Evolutionary conservation across 805 yeast species (phyloP), one percentile per base, ranked within the genome.

Genomic region (Schizosaccharomyces octosporus): DNA sequence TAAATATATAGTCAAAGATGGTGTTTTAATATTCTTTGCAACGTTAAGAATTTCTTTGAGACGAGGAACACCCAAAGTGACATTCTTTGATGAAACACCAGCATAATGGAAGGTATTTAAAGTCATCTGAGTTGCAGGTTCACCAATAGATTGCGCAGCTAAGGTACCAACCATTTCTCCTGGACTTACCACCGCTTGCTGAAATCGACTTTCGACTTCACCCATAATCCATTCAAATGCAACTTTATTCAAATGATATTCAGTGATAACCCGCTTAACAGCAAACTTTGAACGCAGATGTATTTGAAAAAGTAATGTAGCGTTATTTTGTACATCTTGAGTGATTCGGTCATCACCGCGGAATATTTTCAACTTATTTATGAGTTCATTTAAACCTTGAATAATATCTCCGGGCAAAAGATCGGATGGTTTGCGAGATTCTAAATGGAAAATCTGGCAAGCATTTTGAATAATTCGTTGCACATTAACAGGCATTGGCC

Each of bases 151-250:
- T 76, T 89, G 97, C 1, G 97, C 96, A 61, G 97, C 97, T 69
- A 89, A 80, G 61, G 89, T 95, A 77, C 97, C 97, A 63, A 89
- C 97, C 96, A 89, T 89, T 72, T 89, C 97, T 78, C 97, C 97
- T 3, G 97, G 95, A 65, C 89, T 90, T 57, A 88, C 96, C 71
- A 86, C 77, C 7, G 96, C 82, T 72, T 84, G 85, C 66, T 87
- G 87, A 75, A 90, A 93, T 72, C 89, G 96, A 41, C 93, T 81
- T 70, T 89, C 96, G 65, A 93, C 80, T 70, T 90, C 95, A 70
- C 96, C 97, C 64, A 88, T 66, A 59, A 87, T 95, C 98, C 98
- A 93, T 66, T 89, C 88, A 69, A 93, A 93, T 0, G 99, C 93
- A 63, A 81, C 81, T 67, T 81, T 81, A 67, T 82, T 87, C 67